Base-by-base conservation (phyloP, 805 yeast species). In the Starmera amethionina region DNA sequence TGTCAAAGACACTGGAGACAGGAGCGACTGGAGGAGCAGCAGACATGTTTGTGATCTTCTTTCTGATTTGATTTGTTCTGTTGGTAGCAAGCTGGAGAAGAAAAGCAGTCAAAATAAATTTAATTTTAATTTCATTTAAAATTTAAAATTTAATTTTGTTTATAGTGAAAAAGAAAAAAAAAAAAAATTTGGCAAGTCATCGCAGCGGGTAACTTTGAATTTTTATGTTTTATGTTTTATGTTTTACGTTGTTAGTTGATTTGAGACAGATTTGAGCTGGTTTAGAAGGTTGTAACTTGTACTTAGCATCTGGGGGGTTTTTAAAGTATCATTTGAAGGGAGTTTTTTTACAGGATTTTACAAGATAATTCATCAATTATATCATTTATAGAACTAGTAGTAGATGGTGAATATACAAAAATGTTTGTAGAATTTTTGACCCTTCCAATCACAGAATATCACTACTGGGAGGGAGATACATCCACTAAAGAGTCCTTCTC, bases 1-100 rank as follows among this genome's bases (percentile, higher is more conserved):
- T 93, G 76, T 93, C 95, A 67, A 93, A 93, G 45, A 85, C 87
- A 54, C 75, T 76, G 54, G 95, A 77, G 46, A 93, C 97, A 67
- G 86, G 68, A 49, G 52, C 58, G 35, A 55, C 59, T 22, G 25
- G 25, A 22, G 27, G 9, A 27, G 44, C 37, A 19, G 41, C 50
- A 42, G 56, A 48, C 56, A 53, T 53, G n/a, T 22, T 34, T 14
- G 12, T 22, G 31, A n/a, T 30, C n/a, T 30, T 29, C 10, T 29
- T 10, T 10, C 10, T 29, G 31, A 10, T 10, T 29, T 29, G 12
- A 29, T 13, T 29, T 29, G 31, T 10, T 29, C 10, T 10, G 13
- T 13, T 10, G 13, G 10, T 10, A 13, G 13, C 12, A 10, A 29
- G 31, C 31, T 29, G n/a, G n/a, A n/a, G n/a, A n/a, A n/a, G 22